These are phyloP conservation scores for Colletotrichum abscissum DNA, from an alignment of 2,329 filamentous ascomycete genomes.

Conservation along the genomic window DNA sequence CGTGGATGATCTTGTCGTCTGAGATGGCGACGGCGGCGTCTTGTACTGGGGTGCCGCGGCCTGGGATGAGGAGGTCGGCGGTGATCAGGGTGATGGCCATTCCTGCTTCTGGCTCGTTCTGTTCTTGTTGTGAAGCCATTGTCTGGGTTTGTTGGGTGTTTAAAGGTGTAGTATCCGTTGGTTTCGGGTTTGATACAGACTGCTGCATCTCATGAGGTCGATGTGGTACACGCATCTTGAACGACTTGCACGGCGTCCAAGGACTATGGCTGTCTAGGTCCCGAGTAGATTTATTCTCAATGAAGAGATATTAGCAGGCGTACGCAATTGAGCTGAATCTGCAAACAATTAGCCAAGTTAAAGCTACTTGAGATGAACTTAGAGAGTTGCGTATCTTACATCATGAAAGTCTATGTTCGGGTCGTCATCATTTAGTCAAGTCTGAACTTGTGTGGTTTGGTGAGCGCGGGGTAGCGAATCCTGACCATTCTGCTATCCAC, in stretches of 20 bases:
- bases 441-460: not conserved
- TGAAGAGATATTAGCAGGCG: not conserved
- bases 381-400: not conserved
- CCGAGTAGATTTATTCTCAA: not conserved
- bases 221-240: conserved; percentile 19
- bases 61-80: conserved; percentile 57
- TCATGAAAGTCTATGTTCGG: not conserved
- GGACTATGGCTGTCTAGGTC: no score
- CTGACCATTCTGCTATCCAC: not conserved
- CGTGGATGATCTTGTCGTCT: conserved; percentile 52
- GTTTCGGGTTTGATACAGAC: not conserved
- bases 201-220: not conserved
- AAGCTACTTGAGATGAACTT: not conserved
- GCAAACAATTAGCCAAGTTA: not conserved
- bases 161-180: not conserved
- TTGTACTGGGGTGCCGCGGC: conserved; percentile 53
- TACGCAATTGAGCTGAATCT: not conserved
- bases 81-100: conserved; percentile 35
- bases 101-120: not conserved
- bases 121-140: not conserved
- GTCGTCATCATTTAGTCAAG: not conserved
- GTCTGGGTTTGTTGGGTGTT: not conserved
- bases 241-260: not conserved
- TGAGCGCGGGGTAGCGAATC: conserved; percentile 1
- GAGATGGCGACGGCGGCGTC: conserved; percentile 52